phyloP scores from a whole-genome alignment of 805 yeast species.

The Teunomyces lycoperdinae region DNA sequence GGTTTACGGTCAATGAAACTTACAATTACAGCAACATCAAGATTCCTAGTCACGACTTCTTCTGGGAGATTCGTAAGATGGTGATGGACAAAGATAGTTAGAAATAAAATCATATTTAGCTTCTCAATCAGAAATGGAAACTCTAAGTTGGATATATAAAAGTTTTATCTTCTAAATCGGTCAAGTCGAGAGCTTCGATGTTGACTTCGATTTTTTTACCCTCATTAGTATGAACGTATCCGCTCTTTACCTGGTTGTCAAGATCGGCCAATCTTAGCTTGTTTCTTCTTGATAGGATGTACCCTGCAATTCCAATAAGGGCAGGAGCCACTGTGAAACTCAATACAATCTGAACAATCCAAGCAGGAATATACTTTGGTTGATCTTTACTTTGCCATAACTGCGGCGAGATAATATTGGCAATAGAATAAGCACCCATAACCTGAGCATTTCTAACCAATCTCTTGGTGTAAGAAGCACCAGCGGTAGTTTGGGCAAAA shows the following conservation, averaged over 20 bases:
- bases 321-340: constrained; percentile 47
- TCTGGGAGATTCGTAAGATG: constrained; percentile 44
- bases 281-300: constrained; percentile 45
- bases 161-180: constrained; percentile 50
- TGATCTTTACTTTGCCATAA: constrained; percentile 48
- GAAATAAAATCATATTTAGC: background rate
- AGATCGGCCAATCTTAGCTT: constrained; percentile 28
- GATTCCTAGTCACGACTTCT: constrained; percentile 10
- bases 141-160: constrained; percentile 45
- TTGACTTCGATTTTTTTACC: constrained; percentile 32
- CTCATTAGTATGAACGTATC: constrained; percentile 24
- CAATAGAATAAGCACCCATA: constrained; percentile 45
- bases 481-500: constrained; percentile 30
- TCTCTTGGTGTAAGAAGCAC: constrained; percentile 48
- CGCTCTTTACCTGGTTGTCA: constrained; percentile 22
- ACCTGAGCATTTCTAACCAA: constrained; percentile 44
- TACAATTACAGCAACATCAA: constrained; percentile 17
- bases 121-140: background rate
- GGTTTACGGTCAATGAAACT: constrained; percentile 33
- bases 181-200: constrained; percentile 48
- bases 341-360: constrained; percentile 58
- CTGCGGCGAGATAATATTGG: constrained; percentile 57
- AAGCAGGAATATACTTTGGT: constrained; percentile 34
- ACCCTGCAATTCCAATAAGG: constrained; percentile 42
- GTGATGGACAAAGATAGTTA: constrained; percentile 29